Conservation (phyloP, 225 moss, liverwort and hornwort species). For the Straminergon stramineum region DNA sequence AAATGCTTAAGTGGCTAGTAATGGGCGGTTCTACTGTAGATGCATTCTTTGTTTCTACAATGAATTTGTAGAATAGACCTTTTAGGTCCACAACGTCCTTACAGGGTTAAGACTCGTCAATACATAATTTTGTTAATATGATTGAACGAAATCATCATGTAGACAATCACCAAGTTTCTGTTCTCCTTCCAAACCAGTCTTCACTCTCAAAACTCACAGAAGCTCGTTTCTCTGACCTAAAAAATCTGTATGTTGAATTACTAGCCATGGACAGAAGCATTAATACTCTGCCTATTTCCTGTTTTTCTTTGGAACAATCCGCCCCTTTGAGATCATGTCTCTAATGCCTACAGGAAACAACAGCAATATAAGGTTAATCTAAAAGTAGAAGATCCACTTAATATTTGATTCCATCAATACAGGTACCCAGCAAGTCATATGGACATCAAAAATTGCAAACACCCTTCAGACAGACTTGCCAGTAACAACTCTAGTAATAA, state of each 20-base stretch:
- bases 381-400: neutral
- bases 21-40: too few species aligned
- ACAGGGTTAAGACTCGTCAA: neutral
- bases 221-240: neutral
- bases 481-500: neutral
- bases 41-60: neutral
- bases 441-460: neutral
- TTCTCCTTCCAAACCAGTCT: neutral
- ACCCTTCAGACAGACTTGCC: neutral
- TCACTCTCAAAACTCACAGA: neutral
- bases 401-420: neutral
- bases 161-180: neutral
- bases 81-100: accelerated
- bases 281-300: neutral
- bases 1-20: too few species aligned
- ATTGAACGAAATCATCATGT: neutral
- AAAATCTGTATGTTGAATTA: neutral
- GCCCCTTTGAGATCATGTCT: neutral
- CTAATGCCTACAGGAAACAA: neutral
- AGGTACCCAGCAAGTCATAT: neutral
- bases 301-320: neutral
- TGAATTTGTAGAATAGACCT: too few species aligned
- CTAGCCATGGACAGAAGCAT: neutral
- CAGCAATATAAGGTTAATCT: neutral
- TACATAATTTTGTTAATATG: neutral